A percentile compares a stretch with the other conserved stretches of the same genome.
Evolutionary conservation across 306 rosid species (phyloP).

Genomic region (Prunus mume): DNA sequence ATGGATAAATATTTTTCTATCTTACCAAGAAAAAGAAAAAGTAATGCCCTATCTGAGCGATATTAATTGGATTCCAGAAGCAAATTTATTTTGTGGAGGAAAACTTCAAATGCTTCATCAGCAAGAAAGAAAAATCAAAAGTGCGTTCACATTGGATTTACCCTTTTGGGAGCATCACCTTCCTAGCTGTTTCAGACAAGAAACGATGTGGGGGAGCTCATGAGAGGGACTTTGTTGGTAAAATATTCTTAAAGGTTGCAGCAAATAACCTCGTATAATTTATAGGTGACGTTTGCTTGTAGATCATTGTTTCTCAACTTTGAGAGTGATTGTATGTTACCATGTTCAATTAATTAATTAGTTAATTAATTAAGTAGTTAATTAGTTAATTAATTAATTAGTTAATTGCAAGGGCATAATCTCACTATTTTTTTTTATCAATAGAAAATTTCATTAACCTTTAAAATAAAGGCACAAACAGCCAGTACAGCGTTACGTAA

Average conservation of each 20-base stretch:
- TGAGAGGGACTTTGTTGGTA: not conserved
- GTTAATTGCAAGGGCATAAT: not conserved
- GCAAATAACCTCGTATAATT: not conserved
- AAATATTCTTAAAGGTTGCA: not conserved
- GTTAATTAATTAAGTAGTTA: too few species aligned
- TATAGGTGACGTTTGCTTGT: too few species aligned
- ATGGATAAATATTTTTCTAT: not conserved
- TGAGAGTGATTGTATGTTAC: not conserved
- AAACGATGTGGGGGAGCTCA: not conserved
- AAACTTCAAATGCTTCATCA: constrained; percentile 6
- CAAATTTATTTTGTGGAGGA: not conserved
- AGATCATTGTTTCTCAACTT: not conserved
- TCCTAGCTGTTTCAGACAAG: constrained; percentile 4
- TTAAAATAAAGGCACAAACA: too few species aligned
- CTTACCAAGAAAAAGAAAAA: not conserved
- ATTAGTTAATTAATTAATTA: too few species aligned
- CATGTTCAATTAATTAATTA: not conserved
- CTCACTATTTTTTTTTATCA: too few species aligned
- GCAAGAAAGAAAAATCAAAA: not conserved
- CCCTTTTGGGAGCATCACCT: not conserved
- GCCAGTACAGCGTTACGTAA: too few species aligned
- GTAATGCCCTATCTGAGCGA: not conserved
- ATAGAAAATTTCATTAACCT: too few species aligned
- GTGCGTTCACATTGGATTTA: not conserved
- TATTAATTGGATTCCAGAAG: constrained; percentile 5